A percentile compares a stretch with the other conserved stretches of the same genome.
Evolutionary conservation across 1,284 basidiomycete species (phyloP).

Genomic region (Sparassis latifolia): DNA sequence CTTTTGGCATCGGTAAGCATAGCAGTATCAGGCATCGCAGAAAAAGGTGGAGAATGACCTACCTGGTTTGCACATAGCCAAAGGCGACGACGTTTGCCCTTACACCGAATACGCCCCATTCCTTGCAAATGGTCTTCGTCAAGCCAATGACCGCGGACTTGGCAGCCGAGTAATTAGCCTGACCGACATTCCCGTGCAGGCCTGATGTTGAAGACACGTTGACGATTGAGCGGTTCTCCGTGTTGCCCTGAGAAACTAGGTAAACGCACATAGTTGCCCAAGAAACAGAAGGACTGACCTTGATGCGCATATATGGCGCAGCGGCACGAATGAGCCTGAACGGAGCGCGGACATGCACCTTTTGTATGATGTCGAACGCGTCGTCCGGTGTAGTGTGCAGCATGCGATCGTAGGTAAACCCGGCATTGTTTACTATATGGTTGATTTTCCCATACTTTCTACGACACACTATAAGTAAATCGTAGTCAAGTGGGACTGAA

Average conservation of each 20-base stretch:
- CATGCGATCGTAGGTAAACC: constrained; percentile 88
- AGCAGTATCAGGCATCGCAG: background rate
- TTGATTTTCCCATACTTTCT: constrained; percentile 79
- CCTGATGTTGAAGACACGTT: constrained; percentile 76
- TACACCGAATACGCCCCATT: constrained; percentile 82
- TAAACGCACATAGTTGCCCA: background rate
- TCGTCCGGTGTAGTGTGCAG: constrained; percentile 83
- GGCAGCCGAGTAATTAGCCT: constrained; percentile 78
- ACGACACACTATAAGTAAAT: constrained; percentile 4
- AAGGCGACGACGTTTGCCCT: constrained; percentile 80
- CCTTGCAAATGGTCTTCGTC: constrained; percentile 82
- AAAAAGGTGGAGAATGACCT: constrained; percentile 6
- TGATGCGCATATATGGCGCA: constrained; percentile 80
- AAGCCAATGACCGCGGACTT: constrained; percentile 74
- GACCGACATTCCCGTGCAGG: constrained; percentile 80
- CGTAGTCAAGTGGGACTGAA: background rate
- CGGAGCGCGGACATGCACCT: constrained; percentile 77
- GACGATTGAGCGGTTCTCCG: constrained; percentile 71
- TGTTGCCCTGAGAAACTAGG: constrained; percentile 22
- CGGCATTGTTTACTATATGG: constrained; percentile 84
- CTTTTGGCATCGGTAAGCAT: background rate
- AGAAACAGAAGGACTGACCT: constrained; percentile 37
- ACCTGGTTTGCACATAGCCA: constrained; percentile 71
- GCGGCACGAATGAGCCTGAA: constrained; percentile 82
- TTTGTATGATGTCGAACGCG: constrained; percentile 75